Percentiles rank a stretch among this genome's conserved stretches.
Evolutionary conservation across 257 asterid species (phyloP).

Genomic region (Mitragyna speciosa): DNA sequence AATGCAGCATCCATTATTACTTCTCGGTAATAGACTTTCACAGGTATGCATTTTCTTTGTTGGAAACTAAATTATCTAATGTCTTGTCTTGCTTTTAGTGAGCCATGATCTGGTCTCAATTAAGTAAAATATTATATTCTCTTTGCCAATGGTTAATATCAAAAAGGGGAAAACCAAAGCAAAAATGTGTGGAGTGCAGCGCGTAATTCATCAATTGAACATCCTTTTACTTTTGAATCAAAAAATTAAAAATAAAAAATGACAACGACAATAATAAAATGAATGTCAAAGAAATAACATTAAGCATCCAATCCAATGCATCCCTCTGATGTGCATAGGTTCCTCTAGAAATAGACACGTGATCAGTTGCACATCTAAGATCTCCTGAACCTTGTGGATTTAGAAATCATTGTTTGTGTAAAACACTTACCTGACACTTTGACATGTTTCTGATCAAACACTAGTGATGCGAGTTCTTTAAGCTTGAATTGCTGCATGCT

Average conservation of each 20-base stretch:
- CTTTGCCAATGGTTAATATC: background rate
- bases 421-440: background rate
- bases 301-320: too few species aligned
- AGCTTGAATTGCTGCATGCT: background rate
- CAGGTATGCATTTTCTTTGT: constrained; percentile 48
- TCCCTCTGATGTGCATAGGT: too few species aligned
- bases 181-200: background rate
- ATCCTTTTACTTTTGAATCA: background rate
- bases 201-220: background rate
- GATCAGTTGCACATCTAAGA: background rate
- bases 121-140: background rate
- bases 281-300: too few species aligned
- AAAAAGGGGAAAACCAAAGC: background rate
- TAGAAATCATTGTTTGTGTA: background rate
- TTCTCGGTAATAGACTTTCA: constrained; percentile 82
- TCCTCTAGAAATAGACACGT: background rate
- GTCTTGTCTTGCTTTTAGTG: background rate
- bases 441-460: background rate
- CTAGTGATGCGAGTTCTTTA: background rate
- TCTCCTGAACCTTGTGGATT: background rate
- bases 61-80: background rate
- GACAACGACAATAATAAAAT: too few species aligned
- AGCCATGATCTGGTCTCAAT: background rate
- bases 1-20: constrained; percentile 95
- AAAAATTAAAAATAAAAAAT: too few species aligned